Percentiles rank a stretch among this genome's conserved stretches.
Evolutionary conservation across 1,139 yeast species (phyloP).

Genomic region (Taphrina confusa): DNA sequence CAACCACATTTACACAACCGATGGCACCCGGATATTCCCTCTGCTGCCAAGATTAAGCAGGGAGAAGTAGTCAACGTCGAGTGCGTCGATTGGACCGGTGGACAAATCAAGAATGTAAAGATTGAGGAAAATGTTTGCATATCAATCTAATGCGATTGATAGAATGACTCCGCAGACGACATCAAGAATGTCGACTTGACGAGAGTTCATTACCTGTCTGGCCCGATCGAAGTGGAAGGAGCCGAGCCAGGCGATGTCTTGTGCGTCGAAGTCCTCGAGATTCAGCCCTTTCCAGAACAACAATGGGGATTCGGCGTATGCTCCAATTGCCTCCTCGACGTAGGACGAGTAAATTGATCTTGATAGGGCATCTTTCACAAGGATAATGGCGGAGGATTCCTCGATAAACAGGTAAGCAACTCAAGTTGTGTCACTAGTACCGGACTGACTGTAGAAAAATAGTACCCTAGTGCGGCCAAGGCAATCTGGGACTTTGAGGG

Average conservation of each 20-base stretch:
- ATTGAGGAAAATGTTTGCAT: neutral
- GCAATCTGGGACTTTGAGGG: conserved; percentile 58
- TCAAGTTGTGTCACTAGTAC: neutral
- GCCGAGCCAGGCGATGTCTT: conserved; percentile 55
- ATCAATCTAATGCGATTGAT: conserved; percentile 40
- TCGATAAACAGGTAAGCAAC: conserved; percentile 45
- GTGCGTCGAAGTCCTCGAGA: conserved; percentile 55
- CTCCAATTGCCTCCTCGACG: neutral
- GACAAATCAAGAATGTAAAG: conserved; percentile 47
- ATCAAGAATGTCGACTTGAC: conserved; percentile 52
- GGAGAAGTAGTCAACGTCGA: conserved; percentile 54
- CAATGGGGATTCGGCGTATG: conserved; percentile 55
- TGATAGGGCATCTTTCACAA: conserved; percentile 51
- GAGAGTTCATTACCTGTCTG: conserved; percentile 54
- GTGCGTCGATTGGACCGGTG: conserved; percentile 59
- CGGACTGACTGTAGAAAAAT: conserved; percentile 35
- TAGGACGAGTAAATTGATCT: no score
- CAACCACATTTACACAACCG: conserved; percentile 55
- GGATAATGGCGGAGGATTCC: conserved; percentile 56
- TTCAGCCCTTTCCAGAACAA: conserved; percentile 55
- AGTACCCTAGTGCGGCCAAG: conserved; percentile 56
- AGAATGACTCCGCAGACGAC: conserved; percentile 54
- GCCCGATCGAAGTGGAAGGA: conserved; percentile 53
- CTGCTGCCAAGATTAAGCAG: conserved; percentile 48
- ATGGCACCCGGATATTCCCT: conserved; percentile 58